Conservation (phyloP, 1,284 basidiomycete species). For the Heterobasidion occidentale region DNA sequence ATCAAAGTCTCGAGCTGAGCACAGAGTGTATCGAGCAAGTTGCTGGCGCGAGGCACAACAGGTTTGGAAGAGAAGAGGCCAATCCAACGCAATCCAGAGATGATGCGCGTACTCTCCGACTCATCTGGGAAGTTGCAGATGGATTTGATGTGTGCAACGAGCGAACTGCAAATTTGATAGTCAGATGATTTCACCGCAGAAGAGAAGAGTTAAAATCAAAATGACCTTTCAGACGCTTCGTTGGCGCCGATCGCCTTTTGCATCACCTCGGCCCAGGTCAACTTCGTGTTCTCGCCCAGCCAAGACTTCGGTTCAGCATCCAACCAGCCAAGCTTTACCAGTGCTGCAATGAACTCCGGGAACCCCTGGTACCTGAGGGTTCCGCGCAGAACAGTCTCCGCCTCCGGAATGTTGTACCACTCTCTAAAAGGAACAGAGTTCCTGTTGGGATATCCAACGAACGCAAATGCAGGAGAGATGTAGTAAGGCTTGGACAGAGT, state of each 20-base stretch:
- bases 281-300: constrained; percentile 47
- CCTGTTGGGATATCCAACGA: constrained; percentile 97
- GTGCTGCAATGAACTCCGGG: constrained; percentile 91
- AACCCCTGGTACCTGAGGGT: constrained; percentile 97
- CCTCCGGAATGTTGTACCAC: constrained; percentile 90
- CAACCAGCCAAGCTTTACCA: constrained; percentile 88
- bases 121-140: constrained; percentile 68
- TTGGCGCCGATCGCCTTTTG: constrained; percentile 72
- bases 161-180: constrained; percentile 30
- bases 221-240: constrained; percentile 63
- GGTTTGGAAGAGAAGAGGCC: constrained; percentile 80
- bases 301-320: constrained; percentile 74
- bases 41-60: constrained; percentile 61
- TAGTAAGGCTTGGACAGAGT: constrained; percentile 86
- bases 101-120: constrained; percentile 66
- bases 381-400: constrained; percentile 87
- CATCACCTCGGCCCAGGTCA: constrained; percentile 81
- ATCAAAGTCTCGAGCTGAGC: constrained; percentile 87
- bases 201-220: not conserved
- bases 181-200: constrained; percentile 5
- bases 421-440: constrained; percentile 87
- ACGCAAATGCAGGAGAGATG: constrained; percentile 93
- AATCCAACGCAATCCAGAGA: constrained; percentile 89
- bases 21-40: constrained; percentile 93
- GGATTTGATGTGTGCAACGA: constrained; percentile 67